A percentile compares a stretch with the other conserved stretches of the same genome.
These are phyloP conservation scores for Pyrenochaeta sp. DNA, from an alignment of 2,329 filamentous ascomycete genomes.

Conservation along the genomic window DNA sequence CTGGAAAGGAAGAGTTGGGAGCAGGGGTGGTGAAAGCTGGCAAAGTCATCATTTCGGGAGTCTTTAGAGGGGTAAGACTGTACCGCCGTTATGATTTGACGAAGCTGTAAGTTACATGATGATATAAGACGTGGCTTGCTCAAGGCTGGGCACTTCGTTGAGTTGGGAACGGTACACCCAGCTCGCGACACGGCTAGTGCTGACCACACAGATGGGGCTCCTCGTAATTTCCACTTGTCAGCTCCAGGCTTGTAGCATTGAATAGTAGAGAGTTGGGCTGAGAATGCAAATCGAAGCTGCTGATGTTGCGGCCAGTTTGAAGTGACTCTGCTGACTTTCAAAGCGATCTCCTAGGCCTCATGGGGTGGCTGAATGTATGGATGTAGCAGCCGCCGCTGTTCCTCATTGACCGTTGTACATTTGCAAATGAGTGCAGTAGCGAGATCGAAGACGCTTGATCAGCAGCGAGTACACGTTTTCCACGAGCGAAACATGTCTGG, in stretches of 20 bases:
- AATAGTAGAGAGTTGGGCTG: neutral
- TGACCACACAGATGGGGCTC: constrained; percentile 1
- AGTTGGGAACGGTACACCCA: neutral
- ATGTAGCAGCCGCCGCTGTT: neutral
- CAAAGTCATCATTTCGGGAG: neutral
- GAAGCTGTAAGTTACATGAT: constrained; percentile 1
- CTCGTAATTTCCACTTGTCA: neutral
- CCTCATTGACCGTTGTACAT: neutral
- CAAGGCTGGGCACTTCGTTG: neutral
- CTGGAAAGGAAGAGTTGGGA: neutral
- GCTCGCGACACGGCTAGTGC: constrained; percentile 5
- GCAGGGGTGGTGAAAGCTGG: neutral
- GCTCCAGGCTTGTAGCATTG: neutral
- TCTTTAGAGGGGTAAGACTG: neutral
- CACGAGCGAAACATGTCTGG: neutral
- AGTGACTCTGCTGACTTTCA: neutral
- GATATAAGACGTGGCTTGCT: neutral
- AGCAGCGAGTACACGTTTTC: neutral
- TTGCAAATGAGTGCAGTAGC: neutral
- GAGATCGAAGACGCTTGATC: neutral
- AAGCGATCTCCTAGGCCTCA: neutral
- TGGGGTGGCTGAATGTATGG: neutral
- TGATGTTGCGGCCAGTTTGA: constrained; percentile 4
- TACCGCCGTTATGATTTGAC: neutral
- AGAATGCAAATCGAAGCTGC: neutral